Evolutionary conservation across 2,329 filamentous ascomycete species (phyloP), one percentile per base, ranked within the genome.

Genomic region (Nemania bipapillata): DNA sequence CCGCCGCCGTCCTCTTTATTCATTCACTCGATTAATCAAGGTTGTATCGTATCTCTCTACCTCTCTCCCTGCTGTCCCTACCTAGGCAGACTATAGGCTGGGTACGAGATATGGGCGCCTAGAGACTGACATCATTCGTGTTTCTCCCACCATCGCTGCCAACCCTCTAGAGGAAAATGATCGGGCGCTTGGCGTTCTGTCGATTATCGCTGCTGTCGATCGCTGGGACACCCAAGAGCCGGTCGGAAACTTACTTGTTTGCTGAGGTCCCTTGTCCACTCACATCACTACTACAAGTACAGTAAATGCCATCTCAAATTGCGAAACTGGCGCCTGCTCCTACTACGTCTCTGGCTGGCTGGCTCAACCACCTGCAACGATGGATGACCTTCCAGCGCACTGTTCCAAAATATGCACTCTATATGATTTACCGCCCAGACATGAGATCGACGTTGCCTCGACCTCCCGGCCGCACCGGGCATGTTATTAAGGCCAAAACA

Each of bases 391-490:
- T 26, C 26, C 32, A 24, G 42, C 7, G 32, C 28, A 3, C 49
- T 65, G 61, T 65, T 58, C 56, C 62, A 58, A 62, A 22, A 54
- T 58, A 53, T 55, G 52, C 35, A 32, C 35, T 57, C 42, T 35
- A 30, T 45, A 45, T 49, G 62, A 58, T 56, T 45, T 35, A 49
- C 62, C 53, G 66, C 66, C 66, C 62, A 70, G 64, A 72, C 68
- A 71, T 62, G 60, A 60, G 70, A 74, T 75, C 70, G 70, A 66
- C 72, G 50, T 68, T 71, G 63, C 68, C 72, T 70, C 45, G 56
- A 60, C 69, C 69, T 64, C 66, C 68, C 68, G 70, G 68, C 53
- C 65, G 59, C 63, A 61, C 69, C 55, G 50, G 49, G 17, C 35
- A 32, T 12, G 32, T 42, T n/a, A 8, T 32, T 54, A 57, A 57